Conservation (phyloP, 202 grass and related monocot species). For the Musa balbisiana region DNA sequence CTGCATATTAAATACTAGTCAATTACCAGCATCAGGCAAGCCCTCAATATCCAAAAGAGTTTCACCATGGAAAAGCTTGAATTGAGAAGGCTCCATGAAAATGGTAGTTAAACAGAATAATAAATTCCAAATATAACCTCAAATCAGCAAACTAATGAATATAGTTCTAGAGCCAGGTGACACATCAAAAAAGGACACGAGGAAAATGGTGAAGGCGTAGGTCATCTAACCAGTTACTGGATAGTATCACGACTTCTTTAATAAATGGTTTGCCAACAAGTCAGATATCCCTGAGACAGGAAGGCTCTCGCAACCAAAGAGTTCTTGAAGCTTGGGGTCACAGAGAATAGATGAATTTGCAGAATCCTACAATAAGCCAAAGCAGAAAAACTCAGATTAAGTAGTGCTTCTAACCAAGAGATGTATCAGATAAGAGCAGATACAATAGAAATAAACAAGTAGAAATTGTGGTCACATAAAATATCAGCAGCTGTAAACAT, state of each 20-base stretch:
- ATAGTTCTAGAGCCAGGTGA: not conserved
- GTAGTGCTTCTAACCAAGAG: not conserved
- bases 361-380: slow-evolving; percentile 41
- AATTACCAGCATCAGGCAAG: not conserved
- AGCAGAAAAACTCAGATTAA: not conserved
- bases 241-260: slow-evolving; percentile 48
- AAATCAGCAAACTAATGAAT: not conserved
- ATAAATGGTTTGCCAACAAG: slow-evolving; percentile 63
- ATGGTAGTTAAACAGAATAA: not conserved
- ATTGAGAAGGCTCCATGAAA: not conserved
- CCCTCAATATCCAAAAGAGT: not conserved
- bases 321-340: slow-evolving; percentile 75
- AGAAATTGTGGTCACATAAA: too few relatives aligned
- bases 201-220: not conserved
- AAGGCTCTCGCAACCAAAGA: slow-evolving; percentile 67
- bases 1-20: not conserved
- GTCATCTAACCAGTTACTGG: slow-evolving; percentile 9
- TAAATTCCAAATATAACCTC: not conserved
- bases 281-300: slow-evolving; percentile 48
- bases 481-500: too few relatives aligned
- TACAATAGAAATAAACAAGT: not conserved
- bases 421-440: slow-evolving; percentile 10
- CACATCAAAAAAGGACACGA: not conserved
- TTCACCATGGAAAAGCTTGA: too few relatives aligned
- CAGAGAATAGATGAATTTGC: slow-evolving; percentile 58